Base-by-base conservation (phyloP, 129 eudicot species). In the Escallonia rubra region DNA sequence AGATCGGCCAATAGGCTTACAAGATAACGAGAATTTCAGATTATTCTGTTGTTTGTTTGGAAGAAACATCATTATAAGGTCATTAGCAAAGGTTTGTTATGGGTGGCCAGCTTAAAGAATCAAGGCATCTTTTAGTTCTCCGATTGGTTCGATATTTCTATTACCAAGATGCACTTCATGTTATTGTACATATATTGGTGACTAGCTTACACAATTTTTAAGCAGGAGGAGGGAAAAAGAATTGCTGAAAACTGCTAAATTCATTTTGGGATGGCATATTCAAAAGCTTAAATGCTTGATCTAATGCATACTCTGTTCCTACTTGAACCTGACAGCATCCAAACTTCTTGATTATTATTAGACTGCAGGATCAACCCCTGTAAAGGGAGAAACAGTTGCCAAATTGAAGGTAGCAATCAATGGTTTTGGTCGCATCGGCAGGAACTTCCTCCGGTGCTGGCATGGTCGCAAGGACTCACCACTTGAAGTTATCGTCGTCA, bases 361-460 rank as follows among this genome's bases (percentile, higher is more conserved):
- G 96, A 77, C 78, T 63, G 71, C 80, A 72, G 81, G 68, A 70
- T 79, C 88, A 76, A 38, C 79, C 34, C 83, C 86, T 5, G 82
- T 75, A 6, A 93, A 73, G 85, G 78, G 83, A 57, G 81, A 80
- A 50, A 79, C 90, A 15, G 87, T 83, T 8, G 99, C 99, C 41
- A 89, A 93, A 77, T 56, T 93, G 79, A 93, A 93, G 87, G 99
- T 93, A 60, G 99, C 99, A 53, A 93, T 93, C 81, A 93, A 93
- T 51, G 99, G 99, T 43, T 93, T 93, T 13, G 99, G 99, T 55
- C 89, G 99, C 64, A 93, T 93, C 59, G 99, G 99, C 12, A 81
- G 99, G 55, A 93, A 93, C 82, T 93, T 93, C 76, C 99, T 93
- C 53, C 80, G 99, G 11, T 93, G 99, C 79, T 93, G 99, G 99